Conservation (phyloP, 306 rosid species). For the Lupinus albus region DNA sequence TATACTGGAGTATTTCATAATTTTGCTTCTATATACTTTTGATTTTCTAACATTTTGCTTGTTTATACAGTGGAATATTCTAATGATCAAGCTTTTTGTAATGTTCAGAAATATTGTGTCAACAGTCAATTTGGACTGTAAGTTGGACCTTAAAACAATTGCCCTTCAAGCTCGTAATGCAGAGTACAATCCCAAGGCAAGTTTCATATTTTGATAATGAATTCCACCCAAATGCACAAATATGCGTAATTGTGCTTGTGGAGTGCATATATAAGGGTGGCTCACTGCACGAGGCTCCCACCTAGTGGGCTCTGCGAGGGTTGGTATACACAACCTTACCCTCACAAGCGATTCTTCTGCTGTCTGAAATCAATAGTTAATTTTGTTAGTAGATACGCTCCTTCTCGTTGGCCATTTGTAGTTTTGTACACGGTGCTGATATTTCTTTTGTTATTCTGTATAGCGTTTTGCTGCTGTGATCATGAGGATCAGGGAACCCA, state of each 20-base stretch:
- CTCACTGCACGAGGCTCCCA: too few species aligned
- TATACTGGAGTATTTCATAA: not conserved
- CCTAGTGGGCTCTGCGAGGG: too few species aligned
- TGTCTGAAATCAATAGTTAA: not conserved
- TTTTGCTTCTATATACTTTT: not conserved
- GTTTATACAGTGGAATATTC: not conserved
- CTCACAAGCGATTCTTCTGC: not conserved
- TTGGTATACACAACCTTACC: too few species aligned
- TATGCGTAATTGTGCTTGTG: not conserved
- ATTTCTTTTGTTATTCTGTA: conserved; percentile 32
- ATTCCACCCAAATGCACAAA: conserved; percentile 7
- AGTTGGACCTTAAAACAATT: conserved; percentile 88
- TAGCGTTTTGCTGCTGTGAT: conserved; percentile 99
- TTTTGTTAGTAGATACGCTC: not conserved
- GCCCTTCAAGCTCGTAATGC: conserved; percentile 95
- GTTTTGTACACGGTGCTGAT: conserved; percentile 12
- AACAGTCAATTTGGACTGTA: conserved; percentile 91
- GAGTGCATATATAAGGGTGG: too few species aligned
- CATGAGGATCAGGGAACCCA: conserved; percentile 98
- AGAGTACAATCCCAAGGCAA: conserved; percentile 95
- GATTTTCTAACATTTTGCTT: conserved; percentile 5
- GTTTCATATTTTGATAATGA: conserved; percentile 25
- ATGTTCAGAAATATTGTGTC: conserved; percentile 81
- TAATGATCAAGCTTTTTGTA: conserved; percentile 30
- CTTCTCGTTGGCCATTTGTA: not conserved